Conservation (phyloP, 805 yeast genomes). For the Metschnikowia kofuensis region DNA sequence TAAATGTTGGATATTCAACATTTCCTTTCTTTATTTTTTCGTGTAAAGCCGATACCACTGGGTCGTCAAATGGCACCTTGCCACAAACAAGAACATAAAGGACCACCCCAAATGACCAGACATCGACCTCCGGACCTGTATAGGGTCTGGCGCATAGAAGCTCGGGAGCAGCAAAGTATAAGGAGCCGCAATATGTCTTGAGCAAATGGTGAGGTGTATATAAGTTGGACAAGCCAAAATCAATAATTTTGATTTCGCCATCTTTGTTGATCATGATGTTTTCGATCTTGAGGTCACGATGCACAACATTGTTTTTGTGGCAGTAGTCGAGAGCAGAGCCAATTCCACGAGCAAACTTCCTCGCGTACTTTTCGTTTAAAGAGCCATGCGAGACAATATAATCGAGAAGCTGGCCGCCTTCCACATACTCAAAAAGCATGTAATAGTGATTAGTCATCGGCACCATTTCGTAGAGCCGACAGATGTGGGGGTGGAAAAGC, state of each 20-base stretch:
- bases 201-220: conserved; percentile 68
- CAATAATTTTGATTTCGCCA: conserved; percentile 94
- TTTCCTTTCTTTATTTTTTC: conserved; percentile 90
- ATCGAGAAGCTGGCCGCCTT: conserved; percentile 97
- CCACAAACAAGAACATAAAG: conserved; percentile 94
- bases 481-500: conserved; percentile 86
- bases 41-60: conserved; percentile 85
- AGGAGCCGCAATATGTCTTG: conserved; percentile 94
- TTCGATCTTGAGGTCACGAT: conserved; percentile 94
- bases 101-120: conserved; percentile 98
- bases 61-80: conserved; percentile 97
- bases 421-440: conserved; percentile 93
- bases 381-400: conserved; percentile 96
- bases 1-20: conserved; percentile 84
- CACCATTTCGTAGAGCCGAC: conserved; percentile 88
- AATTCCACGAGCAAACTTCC: conserved; percentile 92
- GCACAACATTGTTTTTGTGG: conserved; percentile 92
- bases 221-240: conserved; percentile 91
- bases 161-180: conserved; percentile 98
- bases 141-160: conserved; percentile 88
- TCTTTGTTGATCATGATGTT: conserved; percentile 90
- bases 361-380: conserved; percentile 87
- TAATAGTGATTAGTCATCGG: conserved; percentile 96
- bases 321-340: conserved; percentile 92
- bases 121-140: conserved; percentile 94